These are phyloP conservation scores for Flagelloscypha sp. DNA, from an alignment of 768 basidiomycete species.

Conservation along the genomic window DNA sequence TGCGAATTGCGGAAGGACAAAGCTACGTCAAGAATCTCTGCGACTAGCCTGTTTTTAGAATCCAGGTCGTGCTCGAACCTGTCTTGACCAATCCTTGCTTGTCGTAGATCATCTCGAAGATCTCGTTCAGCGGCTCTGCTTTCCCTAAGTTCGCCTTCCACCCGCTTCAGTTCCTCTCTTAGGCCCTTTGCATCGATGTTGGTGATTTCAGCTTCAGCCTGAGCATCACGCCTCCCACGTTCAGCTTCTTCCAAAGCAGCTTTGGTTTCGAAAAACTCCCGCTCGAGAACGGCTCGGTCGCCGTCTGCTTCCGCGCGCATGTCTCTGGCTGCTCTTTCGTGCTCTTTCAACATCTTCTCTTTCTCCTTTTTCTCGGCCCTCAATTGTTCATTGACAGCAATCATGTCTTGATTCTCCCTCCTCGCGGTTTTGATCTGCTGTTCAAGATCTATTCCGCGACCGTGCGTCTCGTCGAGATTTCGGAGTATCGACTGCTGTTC, in stretches of 20 bases:
- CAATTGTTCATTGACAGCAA: conserved; percentile 53
- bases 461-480: conserved; percentile 67
- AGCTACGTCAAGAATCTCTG: conserved; percentile 76
- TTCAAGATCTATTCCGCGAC: conserved; percentile 68
- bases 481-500: conserved; percentile 69
- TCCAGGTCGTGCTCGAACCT: conserved; percentile 63
- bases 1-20: conserved; percentile 72
- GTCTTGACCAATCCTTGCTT: no score
- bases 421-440: conserved; percentile 63
- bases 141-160: conserved; percentile 64
- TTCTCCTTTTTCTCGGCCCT: conserved; percentile 68
- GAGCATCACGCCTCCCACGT: conserved; percentile 55
- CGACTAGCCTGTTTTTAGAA: conserved; percentile 57
- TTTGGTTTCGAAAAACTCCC: conserved; percentile 71
- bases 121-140: conserved; percentile 58
- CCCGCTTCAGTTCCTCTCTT: conserved; percentile 63
- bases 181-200: conserved; percentile 61
- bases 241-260: conserved; percentile 53
- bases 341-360: conserved; percentile 58
- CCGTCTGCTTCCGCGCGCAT: conserved; percentile 91
- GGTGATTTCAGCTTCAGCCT: conserved; percentile 51
- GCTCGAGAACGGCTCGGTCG: conserved; percentile 86
- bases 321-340: conserved; percentile 66
- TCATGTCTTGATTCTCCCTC: conserved; percentile 67
- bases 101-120: conserved; percentile 64